Evolutionary conservation across 1,139 yeast genomes (phyloP), one percentile per base, ranked within the genome.

Genomic region (Blastobotrys indianensis): DNA sequence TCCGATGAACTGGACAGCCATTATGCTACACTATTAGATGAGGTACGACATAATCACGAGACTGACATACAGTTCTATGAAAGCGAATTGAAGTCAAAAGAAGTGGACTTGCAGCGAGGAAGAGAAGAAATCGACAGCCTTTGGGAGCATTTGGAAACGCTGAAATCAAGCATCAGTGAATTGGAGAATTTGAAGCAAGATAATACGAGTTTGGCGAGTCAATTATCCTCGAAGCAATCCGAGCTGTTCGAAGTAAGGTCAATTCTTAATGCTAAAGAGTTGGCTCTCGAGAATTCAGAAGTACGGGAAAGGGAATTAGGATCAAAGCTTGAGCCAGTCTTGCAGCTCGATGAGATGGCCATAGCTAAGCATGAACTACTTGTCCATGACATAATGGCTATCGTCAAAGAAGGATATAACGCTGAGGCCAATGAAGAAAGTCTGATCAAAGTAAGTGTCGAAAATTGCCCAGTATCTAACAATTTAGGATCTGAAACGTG

Each of bases 101-200:
- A 48, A 15, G 41, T 30, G 28, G 45, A 46, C 23, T n/a, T 48
- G 10, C 25, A 34, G 20, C 43, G 33, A 28, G 17, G 37, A n/a
- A 46, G 44, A 13, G 43, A 42, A 7, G 51, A 48, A 30, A 30
- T 43, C 20, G 51, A 43, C 11, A 41, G 41, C 20, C 30, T 48
- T 10, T 42, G 49, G 47, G 42, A 43, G 11, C 45, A 44, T 11
- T 36, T 48, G 49, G 37, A 41, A 4, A 45, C 40, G 4, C 39
- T 42, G 9, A 49, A 48, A 28, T 36, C 36, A 8, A 43, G 39
- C 23, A 13, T 41, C 7, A 37, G 39, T 29, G 49, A 48, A 20
- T 32, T 48, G 36, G 51, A 48, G 35, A 37, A 32, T 3, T 29
- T 48, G 37, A 29, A 44, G 32, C 11, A 15, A 15, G 48, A 48